A percentile compares a stretch with the other conserved stretches of the same genome.
Evolutionary conservation across 2,329 filamentous ascomycete genomes (phyloP).

Genomic region (Ophiocordyceps camponoti-leonardi): DNA sequence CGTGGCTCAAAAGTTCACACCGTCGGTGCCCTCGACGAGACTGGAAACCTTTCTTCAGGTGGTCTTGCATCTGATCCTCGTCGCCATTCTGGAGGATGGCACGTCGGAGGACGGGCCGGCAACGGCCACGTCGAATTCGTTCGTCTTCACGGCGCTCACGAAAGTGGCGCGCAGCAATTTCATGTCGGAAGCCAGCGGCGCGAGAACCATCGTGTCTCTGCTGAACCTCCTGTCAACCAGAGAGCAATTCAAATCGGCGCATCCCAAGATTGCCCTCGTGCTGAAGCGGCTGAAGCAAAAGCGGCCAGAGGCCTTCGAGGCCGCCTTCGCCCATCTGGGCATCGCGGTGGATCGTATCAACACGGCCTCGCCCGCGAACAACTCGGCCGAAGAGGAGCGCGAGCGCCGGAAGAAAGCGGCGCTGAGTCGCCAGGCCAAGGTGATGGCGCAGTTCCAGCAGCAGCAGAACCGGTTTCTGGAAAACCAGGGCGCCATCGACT

Average conservation of each 20-base stretch:
- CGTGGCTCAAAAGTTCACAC: conserved; percentile 48
- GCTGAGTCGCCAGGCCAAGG: conserved; percentile 71
- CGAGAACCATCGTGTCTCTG: conserved; percentile 47
- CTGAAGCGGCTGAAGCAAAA: conserved; percentile 74
- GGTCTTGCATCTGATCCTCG: conserved; percentile 69
- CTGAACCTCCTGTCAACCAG: conserved; percentile 44
- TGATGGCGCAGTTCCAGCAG: conserved; percentile 97
- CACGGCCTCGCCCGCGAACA: conserved; percentile 62
- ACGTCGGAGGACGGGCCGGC: conserved; percentile 34
- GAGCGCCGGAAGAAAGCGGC: conserved; percentile 84
- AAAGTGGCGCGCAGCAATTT: conserved; percentile 45
- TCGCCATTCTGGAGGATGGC: conserved; percentile 73
- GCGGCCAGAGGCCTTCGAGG: conserved; percentile 54
- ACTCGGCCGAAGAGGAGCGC: conserved; percentile 51
- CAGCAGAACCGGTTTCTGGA: conserved; percentile 92
- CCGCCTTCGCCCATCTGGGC: conserved; percentile 44
- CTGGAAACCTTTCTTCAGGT: conserved; percentile 87
- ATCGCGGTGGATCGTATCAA: conserved; percentile 64
- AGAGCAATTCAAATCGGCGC: conserved; percentile 65
- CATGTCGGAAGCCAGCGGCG: conserved; percentile 34
- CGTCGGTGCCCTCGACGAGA: conserved; percentile 61
- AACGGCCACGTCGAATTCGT: conserved; percentile 36
- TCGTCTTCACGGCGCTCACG: conserved; percentile 53
- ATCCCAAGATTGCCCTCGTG: conserved; percentile 70
- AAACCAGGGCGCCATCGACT: conserved; percentile 73